Evolutionary conservation across 441 rosid genomes (phyloP), one percentile per base, ranked within the genome.

Genomic region (Erodium trifolium): DNA sequence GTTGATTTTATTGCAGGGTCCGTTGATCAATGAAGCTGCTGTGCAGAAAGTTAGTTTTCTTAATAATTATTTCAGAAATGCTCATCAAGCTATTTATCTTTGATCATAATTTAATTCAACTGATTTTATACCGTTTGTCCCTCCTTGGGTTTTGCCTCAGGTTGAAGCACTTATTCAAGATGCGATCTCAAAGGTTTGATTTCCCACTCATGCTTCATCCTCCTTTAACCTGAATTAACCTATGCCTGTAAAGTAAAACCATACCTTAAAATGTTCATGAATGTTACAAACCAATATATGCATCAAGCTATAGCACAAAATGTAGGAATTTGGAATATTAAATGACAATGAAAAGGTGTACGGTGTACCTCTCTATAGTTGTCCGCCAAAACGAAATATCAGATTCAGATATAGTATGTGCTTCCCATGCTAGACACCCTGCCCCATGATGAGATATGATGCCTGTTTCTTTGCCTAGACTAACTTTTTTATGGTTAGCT

Each of bases 21-120:
- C 98, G 43, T 87, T 94, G 74, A 94, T 94, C 77, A 94, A 92
- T 82, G 94, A 88, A 81, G 91, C 97, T 79, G 98, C 95, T 60
- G 72, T 94, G 59, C 78, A 90, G 53, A 94, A 94, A 97, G 98
- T 91, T 71, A 45, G 79, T 53, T 72, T 75, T 68, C 23, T 69
- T 72, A 69, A 69, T 77, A 51, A 66, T 5, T 41, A 60, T 45
- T 51, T 68, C 71, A 35, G 34, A 45, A 43, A 35, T 37, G 57
- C 27, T n/a, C 43, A 34, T 69, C 60, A 65, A 66, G 31, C 18
- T 18, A 19, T 71, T 37, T 74, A 60, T 68, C 37, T 31, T 16
- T 66, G 29, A 23, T 69, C 19, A 31, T 74, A 70, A 19, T 70
- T 8, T 29, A 19, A 68, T 68, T 66, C 62, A 53, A 70, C 34